Evolutionary conservation across 2,329 filamentous ascomycete species (phyloP), one percentile per base, ranked within the genome.

Genomic region (Graphilbum sp.): DNA sequence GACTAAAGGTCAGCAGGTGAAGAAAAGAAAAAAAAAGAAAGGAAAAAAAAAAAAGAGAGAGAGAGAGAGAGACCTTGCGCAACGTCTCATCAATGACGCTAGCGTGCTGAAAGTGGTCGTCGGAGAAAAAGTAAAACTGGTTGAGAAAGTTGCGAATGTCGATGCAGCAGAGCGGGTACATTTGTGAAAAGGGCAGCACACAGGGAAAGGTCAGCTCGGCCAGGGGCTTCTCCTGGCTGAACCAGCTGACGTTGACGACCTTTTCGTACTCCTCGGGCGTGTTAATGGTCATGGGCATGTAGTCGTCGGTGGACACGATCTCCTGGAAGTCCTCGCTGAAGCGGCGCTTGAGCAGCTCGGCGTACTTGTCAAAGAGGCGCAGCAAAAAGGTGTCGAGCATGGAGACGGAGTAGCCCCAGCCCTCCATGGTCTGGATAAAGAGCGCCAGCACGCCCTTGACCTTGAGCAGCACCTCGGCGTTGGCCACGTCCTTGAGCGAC

Each of bases 201-300:
- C 81, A 92, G 5, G 90, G 92, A 54, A 94, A 94, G 12, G 82
- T 76, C 49, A 94, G 69, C 47, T 90, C 75, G 43, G 87, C 75
- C 23, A 71, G 61, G 16, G 76, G 62, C 49, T 82, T 85, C 24
- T 93, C 85, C 32, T 87, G 87, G 1, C 73, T 79, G 55, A 94
- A 96, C 88, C 88, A 98, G 60, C 82, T 93, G 43, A 96, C 86
- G 44, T 86, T 90, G 46, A 95, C 74, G 27, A 98, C 88, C 51
- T 95, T 94, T 50, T 92, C 84, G 53, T 93, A 96, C 52, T 96
- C 87, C 49, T 94, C 87, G 15, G 69, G 60, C 17, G 80, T 86
- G 50, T 86, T 84, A 54, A 96, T 93, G 2, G 85, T 83, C 90
- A 98, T 96, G 3, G 90, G 92, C 88, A 98, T 98, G 58, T 98